Evolutionary conservation across 768 basidiomycete genomes (phyloP).

Genomic region (Lactarius vividus): DNA sequence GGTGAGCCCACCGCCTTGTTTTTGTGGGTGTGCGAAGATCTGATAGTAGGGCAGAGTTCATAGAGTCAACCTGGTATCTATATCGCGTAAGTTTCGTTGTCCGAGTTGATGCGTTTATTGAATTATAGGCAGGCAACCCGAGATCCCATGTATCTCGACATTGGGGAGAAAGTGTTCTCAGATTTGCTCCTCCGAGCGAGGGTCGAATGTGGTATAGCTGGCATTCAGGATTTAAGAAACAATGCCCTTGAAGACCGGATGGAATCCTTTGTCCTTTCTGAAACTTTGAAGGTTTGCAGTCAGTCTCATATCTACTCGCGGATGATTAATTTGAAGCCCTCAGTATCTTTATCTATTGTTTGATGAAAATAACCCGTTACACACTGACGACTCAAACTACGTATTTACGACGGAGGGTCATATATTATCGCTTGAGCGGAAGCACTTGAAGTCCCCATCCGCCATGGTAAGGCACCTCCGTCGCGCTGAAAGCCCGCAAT

Average conservation of each 20-base stretch:
- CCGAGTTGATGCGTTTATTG: conserved; percentile 5
- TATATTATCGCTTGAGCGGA: conserved; percentile 60
- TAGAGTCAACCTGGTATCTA: conserved; percentile 96
- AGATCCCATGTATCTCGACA: conserved; percentile 89
- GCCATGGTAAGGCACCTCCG: conserved; percentile 57
- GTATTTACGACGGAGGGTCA: conserved; percentile 98
- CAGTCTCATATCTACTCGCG: not conserved
- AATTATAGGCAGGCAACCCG: conserved; percentile 68
- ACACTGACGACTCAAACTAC: conserved; percentile 76
- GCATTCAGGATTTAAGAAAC: conserved; percentile 73
- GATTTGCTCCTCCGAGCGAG: conserved; percentile 74
- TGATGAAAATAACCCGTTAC: conserved; percentile 75
- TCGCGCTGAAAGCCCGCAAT: conserved; percentile 64
- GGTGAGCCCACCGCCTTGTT: conserved; percentile 34
- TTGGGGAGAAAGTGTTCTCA: conserved; percentile 78
- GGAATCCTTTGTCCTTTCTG: conserved; percentile 95
- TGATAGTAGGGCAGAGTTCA: conserved; percentile 57
- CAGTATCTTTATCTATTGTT: conserved; percentile 94
- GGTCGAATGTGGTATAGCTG: conserved; percentile 83
- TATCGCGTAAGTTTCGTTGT: conserved; percentile 59
- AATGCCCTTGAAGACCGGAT: conserved; percentile 88
- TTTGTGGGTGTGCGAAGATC: not conserved
- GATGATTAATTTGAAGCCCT: not conserved
- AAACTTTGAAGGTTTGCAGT: conserved; percentile 77
- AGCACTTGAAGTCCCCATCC: conserved; percentile 57